These are phyloP conservation scores for Coemansia sp. DNA, from an alignment of 192 early-diverging fungal species.

Conservation along the genomic window DNA sequence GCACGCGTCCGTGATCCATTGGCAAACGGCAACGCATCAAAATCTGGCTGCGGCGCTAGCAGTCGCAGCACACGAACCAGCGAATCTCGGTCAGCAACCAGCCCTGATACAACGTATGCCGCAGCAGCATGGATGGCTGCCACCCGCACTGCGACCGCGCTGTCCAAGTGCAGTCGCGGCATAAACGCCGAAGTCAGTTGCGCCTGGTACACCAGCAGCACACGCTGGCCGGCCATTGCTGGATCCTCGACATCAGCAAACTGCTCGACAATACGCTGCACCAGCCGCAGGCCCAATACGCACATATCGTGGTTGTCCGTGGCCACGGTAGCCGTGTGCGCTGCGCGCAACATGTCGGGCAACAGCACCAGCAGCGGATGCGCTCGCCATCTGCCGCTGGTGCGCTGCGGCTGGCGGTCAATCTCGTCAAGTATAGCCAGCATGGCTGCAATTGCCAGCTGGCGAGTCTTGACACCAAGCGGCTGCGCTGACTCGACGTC, in stretches of 20 bases:
- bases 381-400: background rate
- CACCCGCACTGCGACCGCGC: background rate
- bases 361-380: slow-evolving; percentile 48
- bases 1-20: background rate
- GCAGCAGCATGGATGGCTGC: slow-evolving; percentile 25
- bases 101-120: slow-evolving; percentile 26
- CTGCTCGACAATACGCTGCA: slow-evolving; percentile 73
- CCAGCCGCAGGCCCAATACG: slow-evolving; percentile 70
- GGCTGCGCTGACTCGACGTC: slow-evolving; percentile 3
- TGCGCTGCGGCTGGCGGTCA: slow-evolving; percentile 16
- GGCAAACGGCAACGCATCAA: background rate
- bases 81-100: slow-evolving; percentile 16
- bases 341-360: slow-evolving; percentile 83
- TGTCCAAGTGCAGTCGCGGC: slow-evolving; percentile 52
- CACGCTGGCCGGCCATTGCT: slow-evolving; percentile 65
- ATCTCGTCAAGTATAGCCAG: slow-evolving; percentile 17
- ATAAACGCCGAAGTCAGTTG: slow-evolving; percentile 90
- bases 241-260: slow-evolving; percentile 82
- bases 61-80: slow-evolving; percentile 28
- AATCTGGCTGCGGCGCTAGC: slow-evolving; percentile 29
- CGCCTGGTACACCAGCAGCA: slow-evolving; percentile 89
- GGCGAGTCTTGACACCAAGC: slow-evolving; percentile 8
- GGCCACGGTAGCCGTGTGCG: slow-evolving; percentile 82
- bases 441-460: slow-evolving; percentile 17
- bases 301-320: slow-evolving; percentile 61